Conservation (phyloP, 2,329 filamentous ascomycete genomes). For the Diaporthe eres region DNA sequence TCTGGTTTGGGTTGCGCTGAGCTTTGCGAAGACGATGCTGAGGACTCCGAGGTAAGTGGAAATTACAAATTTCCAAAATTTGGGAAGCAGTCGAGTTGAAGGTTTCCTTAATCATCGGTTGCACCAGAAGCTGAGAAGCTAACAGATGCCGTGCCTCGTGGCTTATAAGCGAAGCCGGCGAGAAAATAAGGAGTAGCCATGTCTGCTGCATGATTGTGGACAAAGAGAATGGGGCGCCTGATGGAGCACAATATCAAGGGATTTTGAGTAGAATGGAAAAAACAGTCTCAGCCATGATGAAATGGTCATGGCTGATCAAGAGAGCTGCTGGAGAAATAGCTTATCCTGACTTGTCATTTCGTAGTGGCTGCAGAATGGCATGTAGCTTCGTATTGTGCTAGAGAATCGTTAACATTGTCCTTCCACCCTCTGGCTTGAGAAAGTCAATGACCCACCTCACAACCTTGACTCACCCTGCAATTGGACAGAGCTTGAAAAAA, state of each 20-base stretch:
- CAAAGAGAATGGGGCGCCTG: slow-evolving; percentile 6
- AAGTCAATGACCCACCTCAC: background rate
- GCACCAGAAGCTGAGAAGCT: background rate
- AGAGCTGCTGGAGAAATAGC: background rate
- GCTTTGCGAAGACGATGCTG: background rate
- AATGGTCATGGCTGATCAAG: background rate
- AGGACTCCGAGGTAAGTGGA: background rate
- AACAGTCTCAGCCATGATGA: background rate
- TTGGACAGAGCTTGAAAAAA: background rate
- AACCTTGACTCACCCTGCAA: background rate
- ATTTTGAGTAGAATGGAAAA: background rate
- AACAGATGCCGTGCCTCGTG: background rate
- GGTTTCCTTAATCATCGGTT: background rate
- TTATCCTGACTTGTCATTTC: slow-evolving; percentile 14
- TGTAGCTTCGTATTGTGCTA: slow-evolving; percentile 35
- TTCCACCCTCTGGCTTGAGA: background rate
- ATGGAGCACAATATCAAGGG: slow-evolving; percentile 18
- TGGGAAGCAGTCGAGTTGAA: background rate
- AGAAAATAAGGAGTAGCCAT: background rate
- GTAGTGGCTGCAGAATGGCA: slow-evolving; percentile 25
- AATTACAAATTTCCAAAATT: background rate
- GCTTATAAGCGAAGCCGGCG: background rate
- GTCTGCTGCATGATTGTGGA: background rate
- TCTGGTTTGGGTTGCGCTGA: background rate
- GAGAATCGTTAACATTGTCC: slow-evolving; percentile 38